Evolutionary conservation across 1,139 yeast species (phyloP), one percentile per base, ranked within the genome.

Genomic region (Hansenula sp.): DNA sequence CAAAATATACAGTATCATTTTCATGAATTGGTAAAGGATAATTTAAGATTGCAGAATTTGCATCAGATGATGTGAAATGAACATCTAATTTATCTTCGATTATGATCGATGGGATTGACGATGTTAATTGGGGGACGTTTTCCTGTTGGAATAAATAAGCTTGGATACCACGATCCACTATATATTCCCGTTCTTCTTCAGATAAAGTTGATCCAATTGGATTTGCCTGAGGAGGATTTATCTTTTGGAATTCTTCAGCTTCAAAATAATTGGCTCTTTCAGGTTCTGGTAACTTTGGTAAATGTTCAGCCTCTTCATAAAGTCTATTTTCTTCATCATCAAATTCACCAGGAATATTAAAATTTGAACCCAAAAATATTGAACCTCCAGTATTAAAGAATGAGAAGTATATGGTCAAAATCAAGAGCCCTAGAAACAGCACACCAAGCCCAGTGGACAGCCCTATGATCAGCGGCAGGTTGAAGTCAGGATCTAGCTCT

Each of bases 1-100:
- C 94, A 57, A 84, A 85, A 59, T 85, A 85, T 4, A 83, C 76
- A 0, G 84, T 86, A 28, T 84, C 81, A 6, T 49, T 70, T 49
- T 79, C 77, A 47, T 69, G 70, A 4, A 72, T 71, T 0, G 94
- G 94, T 36, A 84, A 62, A 12, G 90, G 83, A 50, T 74, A 72
- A 58, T 84, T 84, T 51, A 84, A 64, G 2, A 75, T 71, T 1
- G 84, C 74, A 4, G 74, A 69, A 2, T 71, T 65, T 24, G 71
- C 60, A n/a, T 55, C 59, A 25, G 57, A 51, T 15, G 66, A 59
- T 11, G 70, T 60, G 54, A 85, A 84, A 39, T 66, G 61, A 16
- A 85, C 62, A 50, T 84, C 91, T 8, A 86, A 73, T 50, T 75
- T 74, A 58, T 84, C 93, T 43, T 81, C 85, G 9, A 84, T 76